These are phyloP conservation scores for Periconia macrospinosa DNA, from an alignment of 2,329 filamentous ascomycete species.

Conservation along the genomic window DNA sequence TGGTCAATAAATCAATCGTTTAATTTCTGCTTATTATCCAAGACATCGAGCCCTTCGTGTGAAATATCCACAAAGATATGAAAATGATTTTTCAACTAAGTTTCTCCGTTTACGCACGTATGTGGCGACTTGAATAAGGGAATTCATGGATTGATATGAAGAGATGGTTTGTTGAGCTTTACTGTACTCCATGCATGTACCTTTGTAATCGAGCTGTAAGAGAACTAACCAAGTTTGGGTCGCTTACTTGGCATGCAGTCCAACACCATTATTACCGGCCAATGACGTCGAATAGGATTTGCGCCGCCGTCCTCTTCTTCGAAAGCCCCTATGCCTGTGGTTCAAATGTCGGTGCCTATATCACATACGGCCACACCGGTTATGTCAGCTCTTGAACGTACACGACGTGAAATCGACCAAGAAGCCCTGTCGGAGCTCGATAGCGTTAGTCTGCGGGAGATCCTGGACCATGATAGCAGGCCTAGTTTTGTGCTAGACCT, in stretches of 20 bases:
- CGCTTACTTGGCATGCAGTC: not conserved
- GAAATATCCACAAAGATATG: too few species aligned
- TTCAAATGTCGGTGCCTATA: not conserved
- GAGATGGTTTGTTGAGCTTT: too few species aligned
- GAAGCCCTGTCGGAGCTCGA: constrained; percentile 25
- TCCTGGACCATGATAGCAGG: constrained; percentile 35
- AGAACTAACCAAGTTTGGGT: not conserved
- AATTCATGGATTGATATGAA: too few species aligned
- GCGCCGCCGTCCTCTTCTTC: not conserved
- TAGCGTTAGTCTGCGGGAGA: constrained; percentile 26
- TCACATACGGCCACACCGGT: not conserved
- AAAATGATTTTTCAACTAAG: too few species aligned
- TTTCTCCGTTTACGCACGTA: too few species aligned
- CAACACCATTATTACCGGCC: not conserved
- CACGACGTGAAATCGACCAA: constrained; percentile 11
- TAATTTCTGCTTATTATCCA: too few species aligned
- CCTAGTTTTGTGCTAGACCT: constrained; percentile 38
- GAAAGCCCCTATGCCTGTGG: not conserved
- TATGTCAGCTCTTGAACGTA: not conserved
- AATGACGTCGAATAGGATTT: not conserved
- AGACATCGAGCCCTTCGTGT: too few species aligned
- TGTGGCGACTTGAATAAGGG: too few species aligned
- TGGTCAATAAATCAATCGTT: too few species aligned
- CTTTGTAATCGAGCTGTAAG: too few species aligned
- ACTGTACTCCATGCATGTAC: too few species aligned